Evolutionary conservation across 805 yeast species (phyloP).

Genomic region (Schwanniomyces polymorphus): DNA sequence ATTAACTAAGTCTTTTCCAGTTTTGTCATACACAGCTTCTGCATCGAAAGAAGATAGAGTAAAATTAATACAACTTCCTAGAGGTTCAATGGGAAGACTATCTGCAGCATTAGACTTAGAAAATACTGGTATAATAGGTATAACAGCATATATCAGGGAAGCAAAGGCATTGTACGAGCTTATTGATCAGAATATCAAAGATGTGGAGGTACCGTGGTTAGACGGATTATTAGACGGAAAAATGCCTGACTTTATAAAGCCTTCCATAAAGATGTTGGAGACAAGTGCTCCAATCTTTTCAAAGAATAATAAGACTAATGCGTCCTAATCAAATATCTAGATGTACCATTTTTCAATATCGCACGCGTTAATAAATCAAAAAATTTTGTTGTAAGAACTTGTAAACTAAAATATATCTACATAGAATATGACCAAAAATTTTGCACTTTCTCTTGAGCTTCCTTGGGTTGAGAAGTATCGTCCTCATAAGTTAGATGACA

Average conservation of each 20-base stretch:
- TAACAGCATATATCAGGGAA: conserved; percentile 24
- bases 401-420: not conserved
- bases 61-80: conserved; percentile 62
- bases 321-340: not conserved
- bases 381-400: not conserved
- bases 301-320: conserved; percentile 15
- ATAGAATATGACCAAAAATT: conserved; percentile 6
- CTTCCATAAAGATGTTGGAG: conserved; percentile 42
- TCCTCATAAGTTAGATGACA: conserved; percentile 74
- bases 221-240: conserved; percentile 23
- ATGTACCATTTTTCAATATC: not conserved
- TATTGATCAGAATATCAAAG: conserved; percentile 28
- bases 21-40: conserved; percentile 49
- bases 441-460: conserved; percentile 24
- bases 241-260: conserved; percentile 19
- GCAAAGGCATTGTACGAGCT: conserved; percentile 28
- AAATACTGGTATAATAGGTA: conserved; percentile 32
- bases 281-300: conserved; percentile 47
- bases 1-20: conserved; percentile 58
- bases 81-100: conserved; percentile 32
- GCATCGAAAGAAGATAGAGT: conserved; percentile 29
- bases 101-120: conserved; percentile 28
- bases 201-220: conserved; percentile 49
- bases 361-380: conserved; percentile 1
- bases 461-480: conserved; percentile 92